Conservation (phyloP, 2,329 filamentous ascomycete genomes). For the Colletotrichum tropicale region DNA sequence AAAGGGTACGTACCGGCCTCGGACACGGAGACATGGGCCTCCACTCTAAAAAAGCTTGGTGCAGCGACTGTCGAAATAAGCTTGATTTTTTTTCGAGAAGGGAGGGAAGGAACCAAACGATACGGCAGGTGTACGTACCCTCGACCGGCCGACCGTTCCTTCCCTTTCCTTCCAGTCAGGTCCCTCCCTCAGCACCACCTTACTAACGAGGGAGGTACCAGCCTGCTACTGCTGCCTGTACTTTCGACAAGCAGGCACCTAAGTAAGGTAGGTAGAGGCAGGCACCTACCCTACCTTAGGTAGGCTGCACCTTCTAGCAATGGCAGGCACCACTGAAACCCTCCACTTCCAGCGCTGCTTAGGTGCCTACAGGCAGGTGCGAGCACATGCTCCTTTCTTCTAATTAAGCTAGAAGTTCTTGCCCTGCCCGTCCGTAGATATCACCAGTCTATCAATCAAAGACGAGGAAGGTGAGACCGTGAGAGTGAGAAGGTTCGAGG, state of each 20-base stretch:
- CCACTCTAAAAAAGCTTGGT: slow-evolving; percentile 20
- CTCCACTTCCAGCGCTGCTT: neutral
- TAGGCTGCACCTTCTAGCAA: neutral
- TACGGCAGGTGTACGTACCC: neutral
- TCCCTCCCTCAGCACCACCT: neutral
- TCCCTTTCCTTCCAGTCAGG: neutral
- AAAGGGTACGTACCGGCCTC: neutral
- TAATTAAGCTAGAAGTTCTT: neutral
- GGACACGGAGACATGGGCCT: slow-evolving; percentile 2
- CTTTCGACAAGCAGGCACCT: neutral
- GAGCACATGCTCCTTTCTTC: neutral
- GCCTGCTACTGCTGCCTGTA: neutral
- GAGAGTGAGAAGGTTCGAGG: neutral
- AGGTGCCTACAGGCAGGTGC: neutral
- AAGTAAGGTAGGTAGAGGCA: too few relatives aligned
- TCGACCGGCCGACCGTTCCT: neutral
- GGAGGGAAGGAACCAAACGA: neutral
- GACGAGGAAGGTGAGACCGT: neutral
- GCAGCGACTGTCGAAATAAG: slow-evolving; percentile 22
- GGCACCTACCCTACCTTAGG: neutral
- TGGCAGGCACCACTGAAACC: neutral
- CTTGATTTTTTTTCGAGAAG: slow-evolving; percentile 21
- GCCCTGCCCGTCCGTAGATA: neutral
- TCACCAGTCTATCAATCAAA: neutral
- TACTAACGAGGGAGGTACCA: neutral